Percentiles rank a stretch among this genome's conserved stretches.
phyloP scores from a whole-genome alignment of 2,329 filamentous ascomycete species.

The Cladosporium sp. region DNA sequence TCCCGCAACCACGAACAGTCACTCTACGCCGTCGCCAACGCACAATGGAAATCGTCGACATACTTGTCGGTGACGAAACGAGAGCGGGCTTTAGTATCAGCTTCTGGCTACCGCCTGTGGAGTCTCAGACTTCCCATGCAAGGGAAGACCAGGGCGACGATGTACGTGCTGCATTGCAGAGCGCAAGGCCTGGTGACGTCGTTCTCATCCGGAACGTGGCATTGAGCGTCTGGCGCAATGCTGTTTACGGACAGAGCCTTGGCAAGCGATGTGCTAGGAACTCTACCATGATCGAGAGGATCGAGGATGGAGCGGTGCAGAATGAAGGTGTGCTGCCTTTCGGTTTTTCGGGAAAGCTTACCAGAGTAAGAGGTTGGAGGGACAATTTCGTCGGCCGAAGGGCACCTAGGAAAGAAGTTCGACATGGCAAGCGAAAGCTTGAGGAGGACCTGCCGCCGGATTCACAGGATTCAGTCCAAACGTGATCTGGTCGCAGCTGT shows the following conservation, averaged over 20 bases:
- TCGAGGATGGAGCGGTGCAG: slow-evolving; percentile 12
- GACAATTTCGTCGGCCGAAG: slow-evolving; percentile 59
- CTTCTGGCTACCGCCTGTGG: slow-evolving; percentile 65
- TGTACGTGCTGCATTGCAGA: slow-evolving; percentile 40
- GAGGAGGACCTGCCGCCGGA: slow-evolving; percentile 28
- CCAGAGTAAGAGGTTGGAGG: slow-evolving; percentile 70
- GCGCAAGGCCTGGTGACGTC: slow-evolving; percentile 67
- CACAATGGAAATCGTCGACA: slow-evolving; percentile 64
- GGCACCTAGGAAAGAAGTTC: background rate
- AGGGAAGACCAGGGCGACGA: slow-evolving; percentile 21
- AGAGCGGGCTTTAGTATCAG: slow-evolving; percentile 74
- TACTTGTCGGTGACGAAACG: slow-evolving; percentile 82
- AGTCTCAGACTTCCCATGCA: slow-evolving; percentile 23
- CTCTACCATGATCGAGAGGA: slow-evolving; percentile 39
- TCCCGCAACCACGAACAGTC: slow-evolving; percentile 64
- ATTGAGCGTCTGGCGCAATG: slow-evolving; percentile 67
- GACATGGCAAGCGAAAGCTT: slow-evolving; percentile 16
- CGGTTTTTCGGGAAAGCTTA: slow-evolving; percentile 57
- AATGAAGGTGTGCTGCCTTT: slow-evolving; percentile 53
- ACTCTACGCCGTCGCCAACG: slow-evolving; percentile 57
- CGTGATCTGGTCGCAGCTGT: background rate
- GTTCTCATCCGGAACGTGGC: slow-evolving; percentile 76
- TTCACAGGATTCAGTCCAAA: slow-evolving; percentile 19
- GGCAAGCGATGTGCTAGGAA: slow-evolving; percentile 67
- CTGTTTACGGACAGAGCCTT: slow-evolving; percentile 81